Evolutionary conservation across 306 rosid genomes (phyloP).

Genomic region (Cyamopsis tetragonoloba): DNA sequence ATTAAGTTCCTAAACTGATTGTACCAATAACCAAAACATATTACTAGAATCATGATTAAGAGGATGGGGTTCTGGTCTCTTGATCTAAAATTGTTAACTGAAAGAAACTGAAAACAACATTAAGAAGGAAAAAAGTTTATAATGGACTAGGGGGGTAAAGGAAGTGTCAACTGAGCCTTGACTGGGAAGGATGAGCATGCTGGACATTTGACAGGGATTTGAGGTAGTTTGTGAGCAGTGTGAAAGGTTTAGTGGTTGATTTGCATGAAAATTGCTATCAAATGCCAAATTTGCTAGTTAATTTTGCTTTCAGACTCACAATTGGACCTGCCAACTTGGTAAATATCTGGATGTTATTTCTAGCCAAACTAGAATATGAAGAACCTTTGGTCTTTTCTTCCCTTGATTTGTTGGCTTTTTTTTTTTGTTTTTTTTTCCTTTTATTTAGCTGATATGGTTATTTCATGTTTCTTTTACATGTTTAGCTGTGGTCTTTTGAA

Average conservation of each 20-base stretch:
- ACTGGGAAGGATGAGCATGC: background rate
- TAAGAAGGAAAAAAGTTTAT: background rate
- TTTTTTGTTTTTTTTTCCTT: background rate
- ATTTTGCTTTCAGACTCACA: background rate
- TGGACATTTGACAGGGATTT: background rate
- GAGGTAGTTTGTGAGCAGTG: background rate
- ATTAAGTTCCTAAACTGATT: background rate
- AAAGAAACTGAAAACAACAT: background rate
- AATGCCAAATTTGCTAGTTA: background rate
- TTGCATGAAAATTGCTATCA: background rate
- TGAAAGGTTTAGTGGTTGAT: background rate
- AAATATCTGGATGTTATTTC: background rate
- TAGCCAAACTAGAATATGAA: constrained; percentile 6
- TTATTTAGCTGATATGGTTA: background rate
- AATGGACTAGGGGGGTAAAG: background rate
- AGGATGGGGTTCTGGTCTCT: background rate
- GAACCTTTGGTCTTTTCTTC: background rate
- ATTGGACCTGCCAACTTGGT: background rate
- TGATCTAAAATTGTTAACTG: background rate
- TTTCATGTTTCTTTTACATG: background rate
- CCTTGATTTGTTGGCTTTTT: background rate
- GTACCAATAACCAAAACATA: background rate
- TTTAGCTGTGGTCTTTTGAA: constrained; percentile 3
- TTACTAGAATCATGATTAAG: background rate
- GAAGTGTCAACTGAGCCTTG: background rate